These are phyloP conservation scores for Aureobasidium melanogenum DNA, from an alignment of 2,329 filamentous ascomycete species.

Conservation along the genomic window DNA sequence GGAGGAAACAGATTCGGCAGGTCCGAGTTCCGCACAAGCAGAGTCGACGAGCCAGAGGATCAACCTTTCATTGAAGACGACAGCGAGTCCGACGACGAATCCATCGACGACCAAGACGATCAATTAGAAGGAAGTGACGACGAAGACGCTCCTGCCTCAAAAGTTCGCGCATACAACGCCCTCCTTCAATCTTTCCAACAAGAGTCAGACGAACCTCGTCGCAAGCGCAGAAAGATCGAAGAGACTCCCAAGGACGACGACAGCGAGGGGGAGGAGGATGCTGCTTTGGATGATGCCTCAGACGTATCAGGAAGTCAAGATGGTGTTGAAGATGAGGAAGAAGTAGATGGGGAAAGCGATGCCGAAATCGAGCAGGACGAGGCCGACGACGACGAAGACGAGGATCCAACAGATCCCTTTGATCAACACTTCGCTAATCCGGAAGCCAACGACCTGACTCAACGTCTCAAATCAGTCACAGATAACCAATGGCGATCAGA, in stretches of 20 bases:
- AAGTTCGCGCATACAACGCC: constrained; percentile 43
- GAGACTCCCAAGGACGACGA: constrained; percentile 26
- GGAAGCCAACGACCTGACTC: constrained; percentile 51
- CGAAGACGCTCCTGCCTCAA: constrained; percentile 21
- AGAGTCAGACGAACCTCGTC: constrained; percentile 34
- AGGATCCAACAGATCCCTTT: constrained; percentile 56
- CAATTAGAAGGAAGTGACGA: constrained; percentile 22
- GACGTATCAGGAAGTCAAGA: constrained; percentile 44
- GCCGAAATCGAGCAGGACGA: constrained; percentile 1
- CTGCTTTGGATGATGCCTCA: constrained; percentile 28
- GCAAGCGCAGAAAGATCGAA: constrained; percentile 46
- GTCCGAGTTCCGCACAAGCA: constrained; percentile 8
- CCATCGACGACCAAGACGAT: constrained; percentile 20
- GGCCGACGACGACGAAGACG: constrained; percentile 18
- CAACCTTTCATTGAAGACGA: constrained; percentile 19
- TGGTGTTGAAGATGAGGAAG: constrained; percentile 38
- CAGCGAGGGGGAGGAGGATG: constrained; percentile 33
- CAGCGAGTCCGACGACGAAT: constrained; percentile 17
- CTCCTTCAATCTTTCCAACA: constrained; percentile 48
- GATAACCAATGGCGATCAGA: constrained; percentile 39
- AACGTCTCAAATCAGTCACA: constrained; percentile 39
- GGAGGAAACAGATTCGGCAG: constrained; percentile 18
- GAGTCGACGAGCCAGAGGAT: constrained; percentile 24
- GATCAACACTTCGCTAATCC: constrained; percentile 68
- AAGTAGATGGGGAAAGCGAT: constrained; percentile 28